phyloP scores from a whole-genome alignment of 805 yeast genomes.

The Zygosaccharomyces pseudorouxii region DNA sequence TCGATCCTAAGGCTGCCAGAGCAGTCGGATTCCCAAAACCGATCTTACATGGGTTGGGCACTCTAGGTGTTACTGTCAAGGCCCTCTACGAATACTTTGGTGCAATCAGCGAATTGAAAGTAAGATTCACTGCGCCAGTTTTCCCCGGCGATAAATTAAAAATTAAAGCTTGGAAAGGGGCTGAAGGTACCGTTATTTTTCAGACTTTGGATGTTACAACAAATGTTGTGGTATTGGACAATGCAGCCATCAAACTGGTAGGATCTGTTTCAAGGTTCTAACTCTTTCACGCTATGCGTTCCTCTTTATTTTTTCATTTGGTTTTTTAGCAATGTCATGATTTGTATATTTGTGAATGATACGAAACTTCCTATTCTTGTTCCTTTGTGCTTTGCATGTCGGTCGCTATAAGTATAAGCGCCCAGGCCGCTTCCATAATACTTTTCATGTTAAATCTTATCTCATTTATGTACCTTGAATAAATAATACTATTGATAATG shows the following conservation, averaged over 20 bases:
- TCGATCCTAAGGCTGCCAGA: conserved; percentile 86
- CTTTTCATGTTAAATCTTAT: not conserved
- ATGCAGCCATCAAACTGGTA: conserved; percentile 72
- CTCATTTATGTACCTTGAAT: not conserved
- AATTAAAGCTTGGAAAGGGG: conserved; percentile 80
- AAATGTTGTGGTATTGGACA: conserved; percentile 70
- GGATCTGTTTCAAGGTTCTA: conserved; percentile 32
- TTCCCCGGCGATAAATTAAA: conserved; percentile 90
- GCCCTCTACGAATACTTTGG: conserved; percentile 77
- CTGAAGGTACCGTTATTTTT: conserved; percentile 61
- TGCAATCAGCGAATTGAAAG: conserved; percentile 76
- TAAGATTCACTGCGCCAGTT: conserved; percentile 84
- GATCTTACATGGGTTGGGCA: conserved; percentile 87
- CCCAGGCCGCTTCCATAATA: not conserved
- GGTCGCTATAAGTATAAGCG: too few relatives aligned
- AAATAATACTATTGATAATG: not conserved
- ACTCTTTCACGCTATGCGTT: not conserved
- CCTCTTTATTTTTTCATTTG: not conserved
- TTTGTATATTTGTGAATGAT: not conserved
- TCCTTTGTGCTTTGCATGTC: not conserved
- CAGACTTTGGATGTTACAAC: conserved; percentile 80
- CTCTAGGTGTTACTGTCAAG: conserved; percentile 78
- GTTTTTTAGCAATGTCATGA: not conserved
- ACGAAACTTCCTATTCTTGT: not conserved
- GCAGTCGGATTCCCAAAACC: conserved; percentile 83